Base-by-base conservation (phyloP, 2,329 filamentous ascomycete species). In the Hypoxylon sp. region DNA sequence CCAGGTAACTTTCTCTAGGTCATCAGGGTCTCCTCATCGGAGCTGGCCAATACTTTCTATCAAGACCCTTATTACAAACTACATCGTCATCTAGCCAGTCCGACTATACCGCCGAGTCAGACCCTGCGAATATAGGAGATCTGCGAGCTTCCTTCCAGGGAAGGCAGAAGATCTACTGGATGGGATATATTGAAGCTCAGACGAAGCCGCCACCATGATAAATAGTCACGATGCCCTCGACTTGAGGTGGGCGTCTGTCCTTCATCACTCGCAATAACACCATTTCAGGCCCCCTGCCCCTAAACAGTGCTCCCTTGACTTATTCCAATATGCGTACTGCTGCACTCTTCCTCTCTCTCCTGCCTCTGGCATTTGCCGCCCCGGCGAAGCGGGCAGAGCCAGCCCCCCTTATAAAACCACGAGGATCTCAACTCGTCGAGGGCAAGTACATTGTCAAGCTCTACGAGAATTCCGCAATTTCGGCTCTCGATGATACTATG, bases 381-480 rank as follows among this genome's bases (percentile, higher is more conserved):
- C 77, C 77, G 37, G 75, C 76, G 8, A 77, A 74, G 71, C 74
- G 77, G 51, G 66, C 76, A 46, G 66, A 71, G 59, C 77, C 77
- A 14, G 77, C 76, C 31, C 77, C 77, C 42, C 63, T 78, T 14
- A 64, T 77, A 52, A 73, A 74, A 67, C 76, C 77, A 9, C 73
- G 74, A 44, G 70, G 61, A 58, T 71, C 71, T 44, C 69, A 74
- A 37, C 67, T 80, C 39, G 68, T 81, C 44, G 72, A 80, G 52
- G 78, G 78, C 69, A 83, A 80, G 70, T 85, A 84, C 74, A 85
- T 85, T 63, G 74, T 85, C 74, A 85, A 82, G 35, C 70, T 85
- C 19, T 82, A 84, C 73, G 75, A 79, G 8, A 76, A 77, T 33
- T 71, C 80, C 46, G 70, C 70, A 13, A 66, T 75, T 14, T 67